These are phyloP conservation scores for Scedosporium apiospermum DNA, from an alignment of 2,329 filamentous ascomycete genomes.

Conservation along the genomic window DNA sequence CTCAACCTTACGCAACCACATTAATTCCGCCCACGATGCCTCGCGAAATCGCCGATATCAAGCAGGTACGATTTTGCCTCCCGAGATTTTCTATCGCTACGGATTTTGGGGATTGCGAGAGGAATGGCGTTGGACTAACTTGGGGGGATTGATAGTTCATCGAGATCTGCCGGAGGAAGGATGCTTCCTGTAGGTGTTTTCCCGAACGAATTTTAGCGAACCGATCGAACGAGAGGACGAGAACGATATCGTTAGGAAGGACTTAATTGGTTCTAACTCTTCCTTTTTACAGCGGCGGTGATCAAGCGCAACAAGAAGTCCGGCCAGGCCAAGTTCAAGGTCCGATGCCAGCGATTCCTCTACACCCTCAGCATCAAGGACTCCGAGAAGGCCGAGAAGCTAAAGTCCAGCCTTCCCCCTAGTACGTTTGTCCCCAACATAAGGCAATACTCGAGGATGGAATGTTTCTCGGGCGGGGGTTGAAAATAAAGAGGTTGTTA, in stretches of 20 bases:
- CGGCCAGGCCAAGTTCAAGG: slow-evolving; percentile 99
- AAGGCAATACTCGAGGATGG: background rate
- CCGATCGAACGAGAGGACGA: background rate
- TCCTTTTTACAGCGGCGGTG: slow-evolving; percentile 56
- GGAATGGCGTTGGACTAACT: slow-evolving; percentile 18
- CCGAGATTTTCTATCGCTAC: slow-evolving; percentile 8
- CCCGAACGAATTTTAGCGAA: background rate
- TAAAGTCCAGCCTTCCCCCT: slow-evolving; percentile 97
- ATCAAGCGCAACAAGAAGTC: slow-evolving; percentile 93
- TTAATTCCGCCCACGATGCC: slow-evolving; percentile 65
- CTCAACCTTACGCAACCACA: slow-evolving; percentile 24
- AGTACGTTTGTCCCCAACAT: slow-evolving; percentile 51
- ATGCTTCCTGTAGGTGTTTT: slow-evolving; percentile 83
- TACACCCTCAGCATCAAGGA: slow-evolving; percentile 99
- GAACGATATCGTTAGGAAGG: slow-evolving; percentile 5
- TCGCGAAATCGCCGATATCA: slow-evolving; percentile 96
- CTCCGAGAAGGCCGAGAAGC: slow-evolving; percentile 98
- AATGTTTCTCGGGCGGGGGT: background rate
- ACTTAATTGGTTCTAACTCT: slow-evolving; percentile 19
- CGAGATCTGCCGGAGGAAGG: slow-evolving; percentile 99
- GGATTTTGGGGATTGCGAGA: background rate
- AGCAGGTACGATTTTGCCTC: slow-evolving; percentile 47
- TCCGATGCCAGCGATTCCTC: slow-evolving; percentile 91
- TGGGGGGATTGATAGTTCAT: slow-evolving; percentile 63
- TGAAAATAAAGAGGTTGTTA: background rate